Evolutionary conservation across 495 filamentous ascomycete species (phyloP).

Genomic region (Lineolata rhizophorae): DNA sequence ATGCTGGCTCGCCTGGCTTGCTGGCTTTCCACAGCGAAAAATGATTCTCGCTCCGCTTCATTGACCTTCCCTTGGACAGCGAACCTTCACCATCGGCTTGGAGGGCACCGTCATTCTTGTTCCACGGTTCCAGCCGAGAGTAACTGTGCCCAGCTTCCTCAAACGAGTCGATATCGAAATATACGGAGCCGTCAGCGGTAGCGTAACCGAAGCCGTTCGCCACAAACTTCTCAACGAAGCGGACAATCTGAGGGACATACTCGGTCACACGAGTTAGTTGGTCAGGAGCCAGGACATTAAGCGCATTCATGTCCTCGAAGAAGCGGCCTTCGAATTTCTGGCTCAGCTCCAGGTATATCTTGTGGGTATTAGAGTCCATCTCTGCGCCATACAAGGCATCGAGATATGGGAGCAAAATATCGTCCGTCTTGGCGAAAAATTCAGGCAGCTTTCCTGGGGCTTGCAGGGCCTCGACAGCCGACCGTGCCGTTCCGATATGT

Average conservation of each 20-base stretch:
- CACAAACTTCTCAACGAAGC: slow-evolving; percentile 56
- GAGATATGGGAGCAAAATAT: slow-evolving; percentile 68
- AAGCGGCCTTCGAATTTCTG: slow-evolving; percentile 66
- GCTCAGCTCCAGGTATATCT: slow-evolving; percentile 62
- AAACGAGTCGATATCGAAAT: slow-evolving; percentile 81
- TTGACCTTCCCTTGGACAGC: slow-evolving; percentile 35
- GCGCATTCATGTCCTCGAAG: slow-evolving; percentile 56
- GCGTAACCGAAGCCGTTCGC: slow-evolving; percentile 70
- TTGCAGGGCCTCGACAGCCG: slow-evolving; percentile 16
- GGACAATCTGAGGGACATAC: slow-evolving; percentile 64
- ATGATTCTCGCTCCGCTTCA: slow-evolving; percentile 52
- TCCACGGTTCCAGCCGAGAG: slow-evolving; percentile 72
- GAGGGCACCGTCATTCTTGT: slow-evolving; percentile 55
- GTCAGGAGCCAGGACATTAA: slow-evolving; percentile 74
- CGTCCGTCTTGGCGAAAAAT: slow-evolving; percentile 31
- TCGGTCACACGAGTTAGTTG: slow-evolving; percentile 72
- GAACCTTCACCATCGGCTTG: slow-evolving; percentile 83
- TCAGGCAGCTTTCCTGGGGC: slow-evolving; percentile 13
- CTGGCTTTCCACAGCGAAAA: slow-evolving; percentile 93
- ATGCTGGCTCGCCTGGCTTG: slow-evolving; percentile 79
- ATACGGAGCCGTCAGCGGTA: slow-evolving; percentile 68
- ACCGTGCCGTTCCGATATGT: slow-evolving; percentile 55
- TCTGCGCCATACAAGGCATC: slow-evolving; percentile 48
- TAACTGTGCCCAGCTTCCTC: slow-evolving; percentile 68
- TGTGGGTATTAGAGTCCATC: slow-evolving; percentile 53